These are phyloP conservation scores for Fusarium sp. DNA, from an alignment of 2,329 filamentous ascomycete genomes.

Conservation along the genomic window DNA sequence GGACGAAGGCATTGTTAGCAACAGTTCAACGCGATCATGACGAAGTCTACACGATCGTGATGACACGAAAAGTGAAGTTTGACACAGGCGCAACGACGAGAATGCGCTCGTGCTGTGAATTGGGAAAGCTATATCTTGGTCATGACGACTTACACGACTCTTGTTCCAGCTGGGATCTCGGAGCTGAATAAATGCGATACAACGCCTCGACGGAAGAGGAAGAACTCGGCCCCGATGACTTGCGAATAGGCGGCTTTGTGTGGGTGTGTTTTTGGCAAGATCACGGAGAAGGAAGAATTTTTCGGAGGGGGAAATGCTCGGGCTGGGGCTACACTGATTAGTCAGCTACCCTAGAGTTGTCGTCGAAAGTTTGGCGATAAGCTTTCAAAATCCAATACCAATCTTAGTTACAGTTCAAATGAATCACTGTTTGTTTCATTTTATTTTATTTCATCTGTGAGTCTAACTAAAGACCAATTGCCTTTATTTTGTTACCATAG, in stretches of 20 bases:
- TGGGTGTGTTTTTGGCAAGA: conserved; percentile 52
- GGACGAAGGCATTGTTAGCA: conserved; percentile 46
- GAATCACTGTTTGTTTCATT: not conserved
- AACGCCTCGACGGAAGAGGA: conserved; percentile 59
- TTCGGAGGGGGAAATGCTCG: conserved; percentile 47
- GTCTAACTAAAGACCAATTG: not conserved
- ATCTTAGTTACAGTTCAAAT: not conserved
- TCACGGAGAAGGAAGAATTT: conserved; percentile 55
- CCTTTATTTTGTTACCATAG: not conserved
- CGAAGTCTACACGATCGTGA: conserved; percentile 31
- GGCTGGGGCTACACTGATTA: conserved; percentile 24
- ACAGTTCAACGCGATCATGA: conserved; percentile 39
- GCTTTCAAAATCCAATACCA: not conserved
- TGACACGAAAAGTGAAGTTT: conserved; percentile 27
- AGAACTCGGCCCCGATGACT: conserved; percentile 57
- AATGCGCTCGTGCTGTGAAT: conserved; percentile 35
- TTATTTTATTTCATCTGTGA: not conserved
- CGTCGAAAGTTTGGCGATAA: not conserved
- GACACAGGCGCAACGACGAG: conserved; percentile 24
- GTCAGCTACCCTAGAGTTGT: conserved; percentile 28
- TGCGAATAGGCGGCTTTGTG: conserved; percentile 46
- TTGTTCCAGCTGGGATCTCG: conserved; percentile 51
- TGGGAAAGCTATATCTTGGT: conserved; percentile 37
- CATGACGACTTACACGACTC: conserved; percentile 52
- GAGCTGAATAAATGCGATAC: conserved; percentile 60